A percentile compares a stretch with the other conserved stretches of the same genome.
These are phyloP conservation scores for Ascochyta clinopodiicola DNA, from an alignment of 2,329 filamentous ascomycete species.

Conservation along the genomic window DNA sequence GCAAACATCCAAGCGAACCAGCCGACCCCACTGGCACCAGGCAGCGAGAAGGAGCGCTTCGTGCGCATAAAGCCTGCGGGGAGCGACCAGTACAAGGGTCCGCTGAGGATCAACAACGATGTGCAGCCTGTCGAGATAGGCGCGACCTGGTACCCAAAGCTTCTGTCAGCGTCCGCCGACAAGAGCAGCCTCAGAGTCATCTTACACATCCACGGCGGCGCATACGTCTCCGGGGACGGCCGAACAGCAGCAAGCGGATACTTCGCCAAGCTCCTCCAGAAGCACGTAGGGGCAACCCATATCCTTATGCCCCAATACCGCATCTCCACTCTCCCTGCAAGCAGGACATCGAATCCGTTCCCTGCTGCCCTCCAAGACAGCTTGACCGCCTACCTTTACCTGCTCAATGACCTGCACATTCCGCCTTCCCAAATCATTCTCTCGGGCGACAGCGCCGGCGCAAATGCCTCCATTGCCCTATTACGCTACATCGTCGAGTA, in stretches of 20 bases:
- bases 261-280: conserved; percentile 41
- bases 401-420: conserved; percentile 51
- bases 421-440: conserved; percentile 52
- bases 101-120: conserved; percentile 36
- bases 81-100: conserved; percentile 37
- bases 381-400: conserved; percentile 55
- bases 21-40: conserved; percentile 45
- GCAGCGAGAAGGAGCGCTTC: conserved; percentile 50
- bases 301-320: conserved; percentile 58
- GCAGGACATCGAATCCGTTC: conserved; percentile 51
- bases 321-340: conserved; percentile 50
- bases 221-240: conserved; percentile 55
- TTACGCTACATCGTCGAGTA: conserved; percentile 56
- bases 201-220: conserved; percentile 59
- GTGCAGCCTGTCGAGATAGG: conserved; percentile 49
- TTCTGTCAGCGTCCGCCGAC: conserved; percentile 21
- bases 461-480: conserved; percentile 54
- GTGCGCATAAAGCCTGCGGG: conserved; percentile 38
- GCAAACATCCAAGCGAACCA: conserved; percentile 36
- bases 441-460: conserved; percentile 59
- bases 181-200: conserved; percentile 43
- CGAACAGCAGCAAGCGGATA: conserved; percentile 44
- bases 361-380: conserved; percentile 60
- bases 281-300: conserved; percentile 47
- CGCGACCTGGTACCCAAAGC: conserved; percentile 52